Conservation (phyloP, 257 asterid species). For the Avicennia marina region DNA sequence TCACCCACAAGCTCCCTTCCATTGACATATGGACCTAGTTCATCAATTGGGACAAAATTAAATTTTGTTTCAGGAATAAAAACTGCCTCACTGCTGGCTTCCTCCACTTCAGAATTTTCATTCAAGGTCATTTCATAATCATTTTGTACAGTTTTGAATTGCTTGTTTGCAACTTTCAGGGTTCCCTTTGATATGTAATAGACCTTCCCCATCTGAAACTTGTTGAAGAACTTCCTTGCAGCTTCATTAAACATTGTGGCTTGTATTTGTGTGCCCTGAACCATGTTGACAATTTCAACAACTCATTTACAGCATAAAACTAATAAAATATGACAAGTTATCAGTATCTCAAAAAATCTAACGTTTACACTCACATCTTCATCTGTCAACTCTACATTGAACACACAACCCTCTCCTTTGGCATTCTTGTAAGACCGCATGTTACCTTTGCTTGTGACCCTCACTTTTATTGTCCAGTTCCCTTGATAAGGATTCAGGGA, state of each 20-base stretch:
- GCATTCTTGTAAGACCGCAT: conserved; percentile 75
- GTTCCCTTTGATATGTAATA: conserved; percentile 89
- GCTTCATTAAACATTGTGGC: conserved; percentile 98
- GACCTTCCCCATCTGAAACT: conserved; percentile 85
- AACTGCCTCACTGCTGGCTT: conserved; percentile 51
- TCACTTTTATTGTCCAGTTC: conserved; percentile 82
- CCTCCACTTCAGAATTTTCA: conserved; percentile 84
- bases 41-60: conserved; percentile 78
- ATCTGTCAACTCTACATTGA: conserved; percentile 93
- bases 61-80: conserved; percentile 76
- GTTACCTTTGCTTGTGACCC: conserved; percentile 77
- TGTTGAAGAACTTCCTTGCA: conserved; percentile 82
- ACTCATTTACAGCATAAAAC: not conserved
- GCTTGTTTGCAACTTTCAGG: conserved; percentile 83
- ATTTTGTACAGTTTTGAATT: conserved; percentile 74
- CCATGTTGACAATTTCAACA: not conserved
- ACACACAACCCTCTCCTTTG: conserved; percentile 94
- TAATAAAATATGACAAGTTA: not conserved
- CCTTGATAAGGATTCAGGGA: conserved; percentile 94
- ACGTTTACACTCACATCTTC: conserved; percentile 73
- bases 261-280: conserved; percentile 96
- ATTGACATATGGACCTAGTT: conserved; percentile 81
- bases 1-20: conserved; percentile 88
- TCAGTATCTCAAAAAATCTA: not conserved
- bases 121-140: conserved; percentile 92